Percentiles rank a stretch among this genome's conserved stretches.
Conservation (phyloP, 345 rosid genomes). For the Pistacia integerrima region DNA sequence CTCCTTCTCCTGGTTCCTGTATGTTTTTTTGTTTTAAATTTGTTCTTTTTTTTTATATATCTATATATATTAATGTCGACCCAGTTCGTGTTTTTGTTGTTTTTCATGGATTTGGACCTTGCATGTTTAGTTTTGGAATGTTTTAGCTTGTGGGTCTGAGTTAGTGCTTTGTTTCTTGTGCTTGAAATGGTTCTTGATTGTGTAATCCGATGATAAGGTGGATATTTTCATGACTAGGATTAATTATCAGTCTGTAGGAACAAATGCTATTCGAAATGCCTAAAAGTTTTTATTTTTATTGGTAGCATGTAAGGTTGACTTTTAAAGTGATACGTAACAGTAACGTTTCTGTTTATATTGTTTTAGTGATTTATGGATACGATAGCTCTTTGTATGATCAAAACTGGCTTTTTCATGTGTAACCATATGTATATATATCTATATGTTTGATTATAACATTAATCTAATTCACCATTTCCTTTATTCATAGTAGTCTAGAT, state of each 20-base stretch:
- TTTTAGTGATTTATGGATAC: not conserved
- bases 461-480: not conserved
- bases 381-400: not conserved
- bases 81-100: constrained; percentile 12
- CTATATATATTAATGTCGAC: not conserved
- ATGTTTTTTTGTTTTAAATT: constrained; percentile 9
- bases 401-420: not conserved
- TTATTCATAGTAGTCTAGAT: not conserved
- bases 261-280: not conserved
- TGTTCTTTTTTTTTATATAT: not conserved
- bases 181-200: not conserved
- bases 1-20: constrained; percentile 46
- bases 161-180: not conserved
- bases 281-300: not conserved
- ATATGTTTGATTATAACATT: not conserved
- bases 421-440: not conserved
- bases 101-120: constrained; percentile 2
- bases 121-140: not conserved
- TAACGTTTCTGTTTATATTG: not conserved
- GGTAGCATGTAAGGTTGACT: constrained; percentile 1
- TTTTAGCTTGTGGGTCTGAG: not conserved
- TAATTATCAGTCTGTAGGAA: not conserved
- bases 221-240: not conserved
- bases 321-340: not conserved
- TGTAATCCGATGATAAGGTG: not conserved